A percentile compares a stretch with the other conserved stretches of the same genome.
Evolutionary conservation across 1,284 basidiomycete species (phyloP).

Genomic region (Prillingera fragicola): DNA sequence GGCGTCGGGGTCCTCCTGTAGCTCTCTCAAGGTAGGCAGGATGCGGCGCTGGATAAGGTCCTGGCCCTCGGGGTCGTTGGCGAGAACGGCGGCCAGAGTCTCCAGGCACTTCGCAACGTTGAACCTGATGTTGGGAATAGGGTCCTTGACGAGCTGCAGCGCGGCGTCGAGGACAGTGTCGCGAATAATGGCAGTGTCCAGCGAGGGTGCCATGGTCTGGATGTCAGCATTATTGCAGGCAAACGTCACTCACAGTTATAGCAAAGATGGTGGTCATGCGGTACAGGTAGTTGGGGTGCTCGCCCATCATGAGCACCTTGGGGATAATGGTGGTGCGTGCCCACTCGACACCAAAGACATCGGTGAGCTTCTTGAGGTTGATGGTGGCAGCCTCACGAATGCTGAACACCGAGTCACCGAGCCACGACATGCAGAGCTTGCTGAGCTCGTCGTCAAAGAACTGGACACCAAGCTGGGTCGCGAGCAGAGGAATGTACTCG

Average conservation of each 20-base stretch:
- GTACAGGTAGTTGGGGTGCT: conserved; percentile 95
- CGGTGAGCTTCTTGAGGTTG: conserved; percentile 95
- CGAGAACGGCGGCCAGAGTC: conserved; percentile 70
- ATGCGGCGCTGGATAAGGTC: conserved; percentile 69
- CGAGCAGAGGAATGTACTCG: conserved; percentile 94
- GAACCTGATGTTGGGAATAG: conserved; percentile 99
- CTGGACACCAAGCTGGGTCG: conserved; percentile 89
- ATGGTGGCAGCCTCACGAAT: conserved; percentile 96
- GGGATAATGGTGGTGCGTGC: conserved; percentile 90
- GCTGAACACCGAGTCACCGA: conserved; percentile 96
- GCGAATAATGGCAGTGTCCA: conserved; percentile 77
- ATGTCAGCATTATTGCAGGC: background rate
- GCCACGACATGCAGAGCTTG: conserved; percentile 97
- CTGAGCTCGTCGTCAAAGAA: conserved; percentile 99
- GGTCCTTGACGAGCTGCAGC: conserved; percentile 76
- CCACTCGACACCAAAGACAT: conserved; percentile 99
- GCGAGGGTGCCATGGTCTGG: conserved; percentile 92
- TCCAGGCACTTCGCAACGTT: conserved; percentile 95
- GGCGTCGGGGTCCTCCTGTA: conserved; percentile 86
- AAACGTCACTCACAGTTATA: conserved; percentile 70
- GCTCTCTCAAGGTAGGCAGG: conserved; percentile 74
- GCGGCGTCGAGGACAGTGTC: conserved; percentile 83
- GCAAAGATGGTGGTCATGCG: conserved; percentile 99
- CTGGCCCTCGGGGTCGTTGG: conserved; percentile 62
- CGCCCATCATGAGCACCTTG: conserved; percentile 95